phyloP scores from a whole-genome alignment of 2,329 filamentous ascomycete species.

The Pseudocercospora musae region DNA sequence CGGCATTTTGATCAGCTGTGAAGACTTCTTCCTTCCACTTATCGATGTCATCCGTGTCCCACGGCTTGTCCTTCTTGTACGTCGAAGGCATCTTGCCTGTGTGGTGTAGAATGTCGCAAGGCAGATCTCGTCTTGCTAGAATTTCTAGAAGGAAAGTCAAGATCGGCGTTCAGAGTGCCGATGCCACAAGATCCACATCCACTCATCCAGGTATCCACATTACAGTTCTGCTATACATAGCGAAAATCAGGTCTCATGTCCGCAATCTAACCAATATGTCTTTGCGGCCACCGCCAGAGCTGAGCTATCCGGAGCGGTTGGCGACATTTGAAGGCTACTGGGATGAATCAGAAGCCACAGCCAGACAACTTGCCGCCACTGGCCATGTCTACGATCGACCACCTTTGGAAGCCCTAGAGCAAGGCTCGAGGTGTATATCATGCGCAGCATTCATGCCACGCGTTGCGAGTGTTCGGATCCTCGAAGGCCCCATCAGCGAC shows the following conservation, averaged over 20 bases:
- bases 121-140: background rate
- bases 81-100: constrained; percentile 71
- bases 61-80: constrained; percentile 84
- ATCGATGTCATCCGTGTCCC: constrained; percentile 96
- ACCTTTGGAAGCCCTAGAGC: constrained; percentile 30
- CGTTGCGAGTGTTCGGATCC: constrained; percentile 23
- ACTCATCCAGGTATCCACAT: background rate
- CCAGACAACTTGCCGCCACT: constrained; percentile 31
- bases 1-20: constrained; percentile 77
- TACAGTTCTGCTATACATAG: background rate
- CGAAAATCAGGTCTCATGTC: background rate
- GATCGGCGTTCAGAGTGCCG: background rate
- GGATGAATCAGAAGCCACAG: constrained; percentile 25
- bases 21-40: constrained; percentile 93
- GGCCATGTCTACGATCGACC: constrained; percentile 34
- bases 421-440: constrained; percentile 31
- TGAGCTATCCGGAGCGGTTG: constrained; percentile 12
- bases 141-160: constrained; percentile 7
- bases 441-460: constrained; percentile 31
- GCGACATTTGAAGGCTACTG: constrained; percentile 26
- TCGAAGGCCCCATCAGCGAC: constrained; percentile 16
- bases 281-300: background rate
- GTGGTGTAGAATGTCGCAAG: background rate
- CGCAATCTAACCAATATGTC: constrained; percentile 2
- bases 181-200: background rate